Conservation (phyloP, 257 asterid species). For the Solanum rostratum region DNA sequence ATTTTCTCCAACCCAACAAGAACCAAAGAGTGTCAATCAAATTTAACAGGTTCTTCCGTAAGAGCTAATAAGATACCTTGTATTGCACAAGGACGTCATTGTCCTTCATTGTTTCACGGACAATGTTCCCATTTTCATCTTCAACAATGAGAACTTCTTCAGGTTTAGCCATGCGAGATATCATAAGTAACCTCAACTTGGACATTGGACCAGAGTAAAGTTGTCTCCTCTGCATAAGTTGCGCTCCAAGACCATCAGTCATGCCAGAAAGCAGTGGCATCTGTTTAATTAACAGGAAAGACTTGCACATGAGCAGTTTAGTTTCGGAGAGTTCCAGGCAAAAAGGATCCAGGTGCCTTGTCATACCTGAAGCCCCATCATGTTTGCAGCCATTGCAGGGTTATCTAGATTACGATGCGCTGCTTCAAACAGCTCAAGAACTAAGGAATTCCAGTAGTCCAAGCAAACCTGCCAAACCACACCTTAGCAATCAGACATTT, state of each 20-base stretch:
- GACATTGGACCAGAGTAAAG: slow-evolving; percentile 90
- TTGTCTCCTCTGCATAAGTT: slow-evolving; percentile 70
- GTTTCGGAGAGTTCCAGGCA: neutral
- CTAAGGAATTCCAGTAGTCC: slow-evolving; percentile 93
- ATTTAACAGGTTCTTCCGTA: neutral
- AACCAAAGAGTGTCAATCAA: neutral
- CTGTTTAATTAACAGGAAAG: slow-evolving; percentile 30
- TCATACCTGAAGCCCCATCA: slow-evolving; percentile 84
- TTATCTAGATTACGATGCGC: slow-evolving; percentile 66
- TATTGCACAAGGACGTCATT: slow-evolving; percentile 96
- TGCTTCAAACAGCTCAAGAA: slow-evolving; percentile 86
- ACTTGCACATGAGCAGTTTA: neutral
- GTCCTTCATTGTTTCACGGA: slow-evolving; percentile 97
- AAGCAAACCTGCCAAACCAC: slow-evolving; percentile 67
- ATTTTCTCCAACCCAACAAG: neutral
- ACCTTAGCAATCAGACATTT: neutral
- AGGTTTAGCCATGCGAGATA: slow-evolving; percentile 99
- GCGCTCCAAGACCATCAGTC: slow-evolving; percentile 78
- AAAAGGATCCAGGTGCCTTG: neutral
- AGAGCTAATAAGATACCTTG: slow-evolving; percentile 39
- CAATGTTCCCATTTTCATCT: slow-evolving; percentile 98
- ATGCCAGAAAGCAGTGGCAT: slow-evolving; percentile 52
- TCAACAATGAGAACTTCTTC: slow-evolving; percentile 97
- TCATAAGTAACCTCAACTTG: slow-evolving; percentile 82
- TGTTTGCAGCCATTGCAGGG: slow-evolving; percentile 50